phyloP scores from a whole-genome alignment of 305 asterid genomes.

The Solanum hybrid region DNA sequence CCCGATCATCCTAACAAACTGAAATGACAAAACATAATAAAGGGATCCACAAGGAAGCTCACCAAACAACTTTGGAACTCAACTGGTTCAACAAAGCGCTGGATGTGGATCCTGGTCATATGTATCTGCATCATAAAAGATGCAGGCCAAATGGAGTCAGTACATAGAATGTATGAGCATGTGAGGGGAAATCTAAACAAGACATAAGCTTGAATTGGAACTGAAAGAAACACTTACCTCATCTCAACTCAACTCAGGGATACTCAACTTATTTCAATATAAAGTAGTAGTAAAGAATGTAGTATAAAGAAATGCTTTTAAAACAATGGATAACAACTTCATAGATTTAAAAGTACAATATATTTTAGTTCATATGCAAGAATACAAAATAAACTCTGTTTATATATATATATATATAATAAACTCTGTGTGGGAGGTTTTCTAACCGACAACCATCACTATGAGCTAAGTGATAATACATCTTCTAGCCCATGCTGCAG shows the following conservation, averaged over 20 bases:
- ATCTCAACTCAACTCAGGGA: neutral
- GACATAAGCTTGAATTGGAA: neutral
- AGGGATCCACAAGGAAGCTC: neutral
- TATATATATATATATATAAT: too few relatives aligned
- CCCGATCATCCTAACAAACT: neutral
- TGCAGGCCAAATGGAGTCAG: neutral
- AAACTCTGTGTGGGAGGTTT: neutral
- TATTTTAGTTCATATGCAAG: neutral
- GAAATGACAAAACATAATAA: too few relatives aligned
- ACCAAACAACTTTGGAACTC: neutral
- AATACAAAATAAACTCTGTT: too few relatives aligned
- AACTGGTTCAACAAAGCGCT: neutral
- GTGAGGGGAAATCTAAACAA: too few relatives aligned
- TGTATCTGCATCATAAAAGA: neutral
- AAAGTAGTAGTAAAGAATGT: neutral
- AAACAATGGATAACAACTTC: neutral
- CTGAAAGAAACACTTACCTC: neutral
- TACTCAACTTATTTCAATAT: neutral
- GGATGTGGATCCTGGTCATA: neutral
- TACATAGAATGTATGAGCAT: neutral
- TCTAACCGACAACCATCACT: neutral
- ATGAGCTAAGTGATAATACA: neutral
- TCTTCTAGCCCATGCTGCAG: neutral
- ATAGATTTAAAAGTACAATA: neutral
- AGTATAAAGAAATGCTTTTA: neutral